Evolutionary conservation across 148 eudicot genomes (phyloP).

Genomic region (Cornus florida): DNA sequence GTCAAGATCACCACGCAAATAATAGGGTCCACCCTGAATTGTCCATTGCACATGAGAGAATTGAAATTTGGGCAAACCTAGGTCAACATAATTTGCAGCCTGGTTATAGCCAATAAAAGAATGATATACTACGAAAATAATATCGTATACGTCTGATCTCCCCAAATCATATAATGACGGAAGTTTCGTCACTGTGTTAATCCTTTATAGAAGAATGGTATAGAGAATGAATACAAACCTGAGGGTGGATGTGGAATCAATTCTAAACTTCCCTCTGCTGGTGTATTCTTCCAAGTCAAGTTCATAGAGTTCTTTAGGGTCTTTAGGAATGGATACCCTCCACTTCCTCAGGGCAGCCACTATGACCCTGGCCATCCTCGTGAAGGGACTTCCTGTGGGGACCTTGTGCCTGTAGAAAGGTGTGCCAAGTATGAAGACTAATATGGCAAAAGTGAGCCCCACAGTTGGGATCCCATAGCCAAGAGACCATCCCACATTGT

Average conservation of each 20-base stretch:
- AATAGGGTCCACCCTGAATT: no score
- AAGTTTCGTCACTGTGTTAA: no score
- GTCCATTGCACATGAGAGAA: no score
- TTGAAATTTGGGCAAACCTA: no score
- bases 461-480: constrained; percentile 15
- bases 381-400: background rate
- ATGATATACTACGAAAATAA: no score
- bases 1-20: no score
- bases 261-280: background rate
- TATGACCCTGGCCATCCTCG: constrained; percentile 10
- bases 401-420: background rate
- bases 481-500: constrained; percentile 7
- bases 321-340: background rate
- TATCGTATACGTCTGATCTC: no score
- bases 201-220: no score
- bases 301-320: constrained; percentile 1
- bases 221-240: background rate
- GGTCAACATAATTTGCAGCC: no score
- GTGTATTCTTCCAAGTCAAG: constrained; percentile 2
- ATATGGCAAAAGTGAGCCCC: background rate
- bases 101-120: no score
- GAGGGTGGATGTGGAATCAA: constrained; percentile 4
- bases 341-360: constrained; percentile 22
- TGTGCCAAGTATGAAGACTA: constrained; percentile 5
- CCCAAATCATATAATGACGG: no score